Evolutionary conservation across 2,329 filamentous ascomycete genomes (phyloP).

Genomic region (Diaporthe sp.): DNA sequence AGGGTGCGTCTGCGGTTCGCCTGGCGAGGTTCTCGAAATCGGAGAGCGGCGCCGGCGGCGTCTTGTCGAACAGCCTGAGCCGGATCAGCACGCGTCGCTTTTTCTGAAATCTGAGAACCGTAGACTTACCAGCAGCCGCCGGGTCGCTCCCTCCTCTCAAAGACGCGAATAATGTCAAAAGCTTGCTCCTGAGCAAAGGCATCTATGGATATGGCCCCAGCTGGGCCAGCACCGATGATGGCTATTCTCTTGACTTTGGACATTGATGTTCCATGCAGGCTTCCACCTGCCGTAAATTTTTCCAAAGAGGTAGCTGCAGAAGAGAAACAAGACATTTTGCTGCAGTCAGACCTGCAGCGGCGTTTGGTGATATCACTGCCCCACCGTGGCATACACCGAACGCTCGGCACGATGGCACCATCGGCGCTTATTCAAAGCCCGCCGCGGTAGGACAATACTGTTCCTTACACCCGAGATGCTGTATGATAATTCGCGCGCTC

Average conservation of each 20-base stretch:
- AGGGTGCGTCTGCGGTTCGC: conserved; percentile 60
- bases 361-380: conserved; percentile 13
- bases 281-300: too few species aligned
- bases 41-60: conserved; percentile 51
- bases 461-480: neutral
- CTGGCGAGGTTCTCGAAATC: conserved; percentile 57
- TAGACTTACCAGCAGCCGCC: conserved; percentile 64
- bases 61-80: conserved; percentile 40
- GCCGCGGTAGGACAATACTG: neutral
- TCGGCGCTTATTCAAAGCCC: conserved; percentile 11
- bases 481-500: neutral
- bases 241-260: conserved; percentile 51
- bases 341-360: neutral
- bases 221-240: conserved; percentile 67
- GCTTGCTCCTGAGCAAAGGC: conserved; percentile 64
- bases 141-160: conserved; percentile 64
- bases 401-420: conserved; percentile 2
- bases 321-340: neutral
- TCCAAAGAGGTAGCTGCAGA: neutral
- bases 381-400: conserved; percentile 2
- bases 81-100: neutral
- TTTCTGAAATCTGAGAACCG: conserved; percentile 16
- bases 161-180: conserved; percentile 66
- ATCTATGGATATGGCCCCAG: conserved; percentile 66
- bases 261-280: conserved; percentile 19